Evolutionary conservation across 2,329 filamentous ascomycete genomes (phyloP), one percentile per base, ranked within the genome.

Genomic region (Ceratocystis eucalypticola): DNA sequence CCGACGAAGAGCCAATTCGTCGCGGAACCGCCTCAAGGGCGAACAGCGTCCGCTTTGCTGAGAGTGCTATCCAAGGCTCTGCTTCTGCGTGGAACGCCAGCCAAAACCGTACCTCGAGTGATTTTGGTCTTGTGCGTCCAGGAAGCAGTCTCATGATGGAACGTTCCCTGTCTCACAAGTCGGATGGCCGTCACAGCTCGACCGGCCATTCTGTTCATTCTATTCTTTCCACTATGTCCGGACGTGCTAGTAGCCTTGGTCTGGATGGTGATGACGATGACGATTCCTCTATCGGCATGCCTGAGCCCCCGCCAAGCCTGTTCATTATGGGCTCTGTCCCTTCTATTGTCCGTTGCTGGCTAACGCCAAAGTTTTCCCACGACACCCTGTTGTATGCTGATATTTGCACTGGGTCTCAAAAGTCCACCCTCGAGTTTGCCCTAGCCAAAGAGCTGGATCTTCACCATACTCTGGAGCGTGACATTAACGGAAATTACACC

Each of bases 1-100:
- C 87, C 4, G 92, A 96, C 69, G 91, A 97, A 69, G 88, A 92
- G 73, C 89, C 89, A 41, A 86, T 91, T 67, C 85, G 91, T 46
- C 84, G 93, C 69, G 90, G 94, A 65, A 90, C 89, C 22, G 88
- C 91, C 20, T 99, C 94, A 20, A 84, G 94, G 71, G 93, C 94
- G 61, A 97, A 97, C 74, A 97, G 94, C 73, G 94, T 99, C 71
- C 89, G 94, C 46, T 99, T 99, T 72, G 94, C 97, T 73, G 93
- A 97, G 74, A 96, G 91, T 73, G 92, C 93, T 15, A 85, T 96
- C 71, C 91, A 96, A 71, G 88, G 90, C 61, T 91, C 84, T 8
- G 88, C 90, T 61, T 91, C 84, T 7, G 83, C 91, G 74, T 95
- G 94, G 84, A 87, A 87, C 48, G 77, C 78, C 48, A 77, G 78